Evolutionary conservation across 2,329 filamentous ascomycete species (phyloP), one percentile per base, ranked within the genome.

Genomic region (Cladosporium sp.): DNA sequence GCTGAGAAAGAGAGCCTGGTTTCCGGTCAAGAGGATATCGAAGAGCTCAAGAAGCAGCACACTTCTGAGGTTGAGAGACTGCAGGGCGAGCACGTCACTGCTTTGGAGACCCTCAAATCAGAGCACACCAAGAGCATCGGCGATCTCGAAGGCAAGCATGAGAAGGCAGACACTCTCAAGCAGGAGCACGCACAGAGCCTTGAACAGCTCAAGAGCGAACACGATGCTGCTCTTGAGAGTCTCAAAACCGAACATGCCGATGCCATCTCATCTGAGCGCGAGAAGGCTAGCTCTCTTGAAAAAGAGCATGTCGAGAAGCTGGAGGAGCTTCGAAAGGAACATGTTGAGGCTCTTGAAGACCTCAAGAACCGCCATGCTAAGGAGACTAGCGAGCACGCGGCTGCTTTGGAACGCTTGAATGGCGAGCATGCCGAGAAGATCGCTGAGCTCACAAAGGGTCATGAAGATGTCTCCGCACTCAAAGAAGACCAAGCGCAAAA

Each of bases 161-260:
- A 37, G 18, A 17, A 29, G 5, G 37, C 32, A 9, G 29, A 34
- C 8, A 19, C 17, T 40, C 51, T 61, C 11, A 59, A 60, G 39
- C 54, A 61, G 52, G 51, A 63, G 9, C 47, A 43, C 12, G 41
- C 53, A 4, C 38, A 17, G 18, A 43, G 29, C 17, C 29, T 40
- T 13, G 37, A 52, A 15, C 18, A 42, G 17, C 5, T 45, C 13
- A 32, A 11, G 4, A 22, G 20, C 18, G 22, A 27, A 4, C 36
- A 43, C 20, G 22, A 42, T 9, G 52, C 56, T 17, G 50, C 53
- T 20, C 47, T 57, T 13, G 39, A 37, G 22, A 54, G 43, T 7
- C 43, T 59, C n/a, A 59, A 60, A 24, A 56, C 59, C 41, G 52
- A 63, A 13, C 47, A 43, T 20, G 41, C 51, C 18, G 12, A 49